phyloP scores from a whole-genome alignment of 345 rosid genomes.

The Angophora floribunda region DNA sequence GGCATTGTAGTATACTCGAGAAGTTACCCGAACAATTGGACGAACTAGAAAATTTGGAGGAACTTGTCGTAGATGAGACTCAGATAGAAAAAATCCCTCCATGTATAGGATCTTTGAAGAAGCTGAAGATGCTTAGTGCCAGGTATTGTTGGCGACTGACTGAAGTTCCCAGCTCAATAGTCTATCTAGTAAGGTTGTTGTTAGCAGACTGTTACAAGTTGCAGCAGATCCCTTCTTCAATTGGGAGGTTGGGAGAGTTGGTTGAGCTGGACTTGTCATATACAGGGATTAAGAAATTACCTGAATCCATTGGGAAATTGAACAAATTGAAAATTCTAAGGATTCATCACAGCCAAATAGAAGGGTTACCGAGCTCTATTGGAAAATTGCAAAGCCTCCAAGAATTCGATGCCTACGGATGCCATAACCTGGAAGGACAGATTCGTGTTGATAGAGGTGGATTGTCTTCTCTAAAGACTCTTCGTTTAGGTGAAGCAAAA shows the following conservation, averaged over 20 bases:
- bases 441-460: background rate
- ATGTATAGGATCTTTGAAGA: background rate
- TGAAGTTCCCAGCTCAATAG: too few species aligned
- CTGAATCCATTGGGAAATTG: background rate
- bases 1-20: accelerated
- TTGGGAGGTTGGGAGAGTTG: too few species aligned
- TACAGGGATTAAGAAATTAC: accelerated
- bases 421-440: too few species aligned
- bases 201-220: too few species aligned
- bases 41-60: background rate
- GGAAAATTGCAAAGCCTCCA: background rate
- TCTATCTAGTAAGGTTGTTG: too few species aligned
- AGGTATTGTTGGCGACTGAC: accelerated
- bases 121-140: background rate
- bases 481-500: accelerated
- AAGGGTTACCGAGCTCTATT: background rate
- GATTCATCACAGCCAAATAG: accelerated
- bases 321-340: background rate
- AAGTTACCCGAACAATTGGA: too few species aligned
- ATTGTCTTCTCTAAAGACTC: background rate
- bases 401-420: accelerated
- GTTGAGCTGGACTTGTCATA: accelerated
- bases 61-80: accelerated
- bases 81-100: background rate
- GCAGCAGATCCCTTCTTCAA: too few species aligned